Conservation (phyloP, 306 rosid genomes). For the Quillaja saponaria region DNA sequence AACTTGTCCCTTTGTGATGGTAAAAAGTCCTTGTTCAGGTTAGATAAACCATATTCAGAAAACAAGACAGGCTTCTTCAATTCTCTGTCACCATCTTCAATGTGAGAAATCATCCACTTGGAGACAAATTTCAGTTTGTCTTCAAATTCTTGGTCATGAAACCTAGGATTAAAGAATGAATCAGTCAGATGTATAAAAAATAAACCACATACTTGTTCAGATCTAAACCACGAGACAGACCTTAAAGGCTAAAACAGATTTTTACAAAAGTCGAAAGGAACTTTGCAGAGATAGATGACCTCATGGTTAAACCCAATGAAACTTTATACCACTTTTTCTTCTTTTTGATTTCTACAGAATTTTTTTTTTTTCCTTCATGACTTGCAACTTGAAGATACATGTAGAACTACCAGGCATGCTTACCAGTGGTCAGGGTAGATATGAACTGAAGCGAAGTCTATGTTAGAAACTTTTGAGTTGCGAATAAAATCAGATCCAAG, state of each 20-base stretch:
- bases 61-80: slow-evolving; percentile 84
- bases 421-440: slow-evolving; percentile 97
- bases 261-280: too few relatives aligned
- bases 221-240: too few relatives aligned
- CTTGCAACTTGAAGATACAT: too few relatives aligned
- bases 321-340: too few relatives aligned
- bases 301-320: too few relatives aligned
- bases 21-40: slow-evolving; percentile 56
- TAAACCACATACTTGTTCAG: not conserved
- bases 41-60: slow-evolving; percentile 84
- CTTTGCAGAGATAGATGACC: too few relatives aligned
- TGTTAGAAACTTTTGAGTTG: slow-evolving; percentile 60
- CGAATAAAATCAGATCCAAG: slow-evolving; percentile 92
- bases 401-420: slow-evolving; percentile 23
- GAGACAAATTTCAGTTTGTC: slow-evolving; percentile 63
- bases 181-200: not conserved
- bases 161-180: slow-evolving; percentile 46
- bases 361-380: too few relatives aligned
- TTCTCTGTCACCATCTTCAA: slow-evolving; percentile 78
- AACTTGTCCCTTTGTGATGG: slow-evolving; percentile 59
- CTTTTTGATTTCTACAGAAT: too few relatives aligned
- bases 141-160: slow-evolving; percentile 55
- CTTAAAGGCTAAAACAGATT: too few relatives aligned
- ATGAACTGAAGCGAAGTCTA: slow-evolving; percentile 90
- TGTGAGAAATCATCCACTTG: slow-evolving; percentile 95